phyloP scores from a whole-genome alignment of 1,284 basidiomycete species.

The Rhodotorula mucilaginosa region DNA sequence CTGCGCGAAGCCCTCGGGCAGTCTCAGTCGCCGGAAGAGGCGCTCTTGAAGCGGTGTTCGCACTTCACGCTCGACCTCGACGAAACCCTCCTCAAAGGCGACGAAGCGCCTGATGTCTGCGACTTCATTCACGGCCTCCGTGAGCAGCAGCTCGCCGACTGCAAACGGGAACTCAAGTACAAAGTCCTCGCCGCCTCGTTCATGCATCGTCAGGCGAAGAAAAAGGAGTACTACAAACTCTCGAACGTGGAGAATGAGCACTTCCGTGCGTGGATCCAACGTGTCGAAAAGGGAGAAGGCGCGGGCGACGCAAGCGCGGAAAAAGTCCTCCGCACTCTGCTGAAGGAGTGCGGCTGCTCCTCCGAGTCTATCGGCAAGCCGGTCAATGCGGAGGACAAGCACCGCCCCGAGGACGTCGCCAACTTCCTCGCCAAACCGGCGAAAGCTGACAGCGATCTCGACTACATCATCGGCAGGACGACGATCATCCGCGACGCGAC shows the following conservation, averaged over 20 bases:
- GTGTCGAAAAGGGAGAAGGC: not conserved
- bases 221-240: constrained; percentile 1
- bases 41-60: constrained; percentile 85
- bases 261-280: constrained; percentile 12
- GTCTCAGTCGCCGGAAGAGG: constrained; percentile 62
- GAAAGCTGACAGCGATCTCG: not conserved
- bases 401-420: not conserved
- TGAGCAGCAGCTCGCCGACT: constrained; percentile 71
- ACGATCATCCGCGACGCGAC: constrained; percentile 11
- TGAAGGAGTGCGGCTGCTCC: constrained; percentile 64
- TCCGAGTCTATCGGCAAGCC: constrained; percentile 51
- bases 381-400: constrained; percentile 6
- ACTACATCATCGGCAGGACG: not conserved
- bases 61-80: constrained; percentile 83
- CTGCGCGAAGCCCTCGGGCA: constrained; percentile 82
- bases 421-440: not conserved
- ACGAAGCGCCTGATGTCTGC: constrained; percentile 65
- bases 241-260: not conserved
- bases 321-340: constrained; percentile 66
- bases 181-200: constrained; percentile 66
- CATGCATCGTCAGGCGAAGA: constrained; percentile 47
- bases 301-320: constrained; percentile 23
- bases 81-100: constrained; percentile 12
- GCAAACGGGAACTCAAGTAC: constrained; percentile 67
- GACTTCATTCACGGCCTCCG: constrained; percentile 84